Evolutionary conservation across 2,329 filamentous ascomycete species (phyloP), one percentile per base, ranked within the genome.

Genomic region (Claviceps pazoutovae): DNA sequence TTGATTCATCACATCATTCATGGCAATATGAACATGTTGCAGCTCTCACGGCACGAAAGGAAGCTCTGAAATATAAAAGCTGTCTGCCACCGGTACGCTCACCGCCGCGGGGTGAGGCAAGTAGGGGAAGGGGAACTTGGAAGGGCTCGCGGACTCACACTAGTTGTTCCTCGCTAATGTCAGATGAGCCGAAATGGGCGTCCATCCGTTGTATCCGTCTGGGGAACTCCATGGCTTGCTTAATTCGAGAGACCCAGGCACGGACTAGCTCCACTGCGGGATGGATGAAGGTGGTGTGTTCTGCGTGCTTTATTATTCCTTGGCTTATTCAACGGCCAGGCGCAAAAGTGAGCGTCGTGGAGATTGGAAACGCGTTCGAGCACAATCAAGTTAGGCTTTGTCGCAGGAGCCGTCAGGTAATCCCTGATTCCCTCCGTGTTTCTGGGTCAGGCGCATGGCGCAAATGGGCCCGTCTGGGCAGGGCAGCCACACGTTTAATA

Each of bases 231-330:
- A 47, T 47, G 30, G 13, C 45, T 30, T 30, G 13, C 45, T 30
- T 30, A 11, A 30, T 30, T 30, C 3, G 26, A n/a, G 14, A 41
- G 14, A 17, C 36, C 34, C 41, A 41, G 23, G 13, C 9, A 23
- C 46, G 34, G 26, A 34, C 37, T 47, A 19, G 42, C 41, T 52
- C 51, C 42, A 52, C 46, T 36, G 47, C 46, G 34, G 47, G 51
- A 49, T 49, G 46, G 36, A 34, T 26, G 19, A 11, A 14, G 2
- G n/a, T 39, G 17, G 26, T 26, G 8, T 43, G 5, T 14, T 26
- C 1, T 41, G 11, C 14, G n/a, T 5, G 9, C 23, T 19, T 44
- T 23, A 16, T 43, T 21, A 16, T 23, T 19, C 7, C 17, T 41
- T 30, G 26, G 8, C 14, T 41, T 13, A 19, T 42, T 14, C 17